A percentile compares a stretch with the other conserved stretches of the same genome.
Conservation (phyloP, 1,284 basidiomycete genomes). For the Golubevia pallescens region DNA sequence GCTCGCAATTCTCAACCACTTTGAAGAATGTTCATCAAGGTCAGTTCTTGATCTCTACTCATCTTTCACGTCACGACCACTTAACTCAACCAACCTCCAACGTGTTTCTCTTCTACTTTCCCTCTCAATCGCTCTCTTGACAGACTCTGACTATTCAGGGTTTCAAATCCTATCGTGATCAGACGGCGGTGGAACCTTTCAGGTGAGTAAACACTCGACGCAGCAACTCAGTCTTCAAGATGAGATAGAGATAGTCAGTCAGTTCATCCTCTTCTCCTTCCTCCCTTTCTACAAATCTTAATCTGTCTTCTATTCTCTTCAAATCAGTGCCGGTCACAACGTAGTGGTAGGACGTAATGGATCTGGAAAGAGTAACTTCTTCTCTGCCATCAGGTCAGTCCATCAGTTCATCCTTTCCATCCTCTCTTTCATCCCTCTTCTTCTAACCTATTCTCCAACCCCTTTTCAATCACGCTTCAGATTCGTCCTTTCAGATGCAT, state of each 20-base stretch:
- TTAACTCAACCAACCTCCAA: not conserved
- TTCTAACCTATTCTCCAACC: not conserved
- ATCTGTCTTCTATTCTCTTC: too few relatives aligned
- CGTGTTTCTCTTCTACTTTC: not conserved
- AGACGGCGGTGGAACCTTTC: conserved; percentile 70
- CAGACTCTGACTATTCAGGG: conserved; percentile 68
- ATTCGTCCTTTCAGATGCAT: conserved; percentile 64
- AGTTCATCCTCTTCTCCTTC: not conserved
- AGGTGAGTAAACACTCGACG: conserved; percentile 50
- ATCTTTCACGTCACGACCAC: not conserved
- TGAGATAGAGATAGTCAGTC: conserved; percentile 8
- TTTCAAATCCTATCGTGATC: conserved; percentile 88
- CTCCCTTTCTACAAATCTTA: too few relatives aligned
- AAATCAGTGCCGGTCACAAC: conserved; percentile 55
- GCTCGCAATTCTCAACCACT: too few relatives aligned
- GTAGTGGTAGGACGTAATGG: conserved; percentile 65
- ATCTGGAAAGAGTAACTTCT: conserved; percentile 65
- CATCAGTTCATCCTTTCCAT: not conserved
- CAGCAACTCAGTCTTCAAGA: conserved; percentile 10
- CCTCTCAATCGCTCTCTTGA: not conserved
- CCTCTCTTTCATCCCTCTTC: not conserved
- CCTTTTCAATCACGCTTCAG: conserved; percentile 24
- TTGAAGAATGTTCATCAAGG: conserved; percentile 1
- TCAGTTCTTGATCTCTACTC: not conserved
- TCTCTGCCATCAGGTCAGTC: conserved; percentile 27